Base-by-base conservation (phyloP, 2,329 filamentous ascomycete species). In the Tolypocladium amazonense region DNA sequence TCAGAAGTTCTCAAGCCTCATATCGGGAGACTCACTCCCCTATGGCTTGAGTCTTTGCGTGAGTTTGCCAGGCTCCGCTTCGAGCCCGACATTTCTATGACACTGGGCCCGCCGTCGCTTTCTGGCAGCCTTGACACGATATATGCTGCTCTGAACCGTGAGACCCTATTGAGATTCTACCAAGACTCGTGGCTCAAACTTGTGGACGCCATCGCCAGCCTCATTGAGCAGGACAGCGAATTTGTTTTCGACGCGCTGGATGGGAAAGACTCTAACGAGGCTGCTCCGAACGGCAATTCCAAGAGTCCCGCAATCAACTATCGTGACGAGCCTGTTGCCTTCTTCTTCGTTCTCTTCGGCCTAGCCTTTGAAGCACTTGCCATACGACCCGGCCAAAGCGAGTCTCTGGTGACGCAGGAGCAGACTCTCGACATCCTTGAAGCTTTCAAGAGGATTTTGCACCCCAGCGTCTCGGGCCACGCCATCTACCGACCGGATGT, bases 321-420 rank as follows among this genome's bases (percentile, higher is more conserved):
- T 71, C 89, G 94, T 56, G 93, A 97, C 69, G 94, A 99, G 71
- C 94, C 94, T 0, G 91, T 97, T 1, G 94, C 94, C 0, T 99
- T 99, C 80, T 99, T 99, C 78, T 99, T 99, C 68, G 93, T 99
- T 18, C 82, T 99, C 0, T 99, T 97, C 67, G 94, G 94, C 14
- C 87, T 99, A 60, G 92, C 93, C 0, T 97, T 99, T 66, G 95
- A 99, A 74, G 93, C 95, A 23, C 82, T 99, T 27, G 93, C 93
- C 9, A 91, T 90, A 8, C 86, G 92, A 55, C 87, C 89, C 6
- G 72, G 73, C 2, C 73, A 75, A 57, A 69, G 64, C 58, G 73
- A 76, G 58, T 76, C 74, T 3, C 80, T 92, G 37, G 87, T 86
- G 4, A 86, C 85, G 0, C 87, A 88, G 64, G 87, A 88, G 64